phyloP scores from a whole-genome alignment of 305 asterid species.

The Fraxinus greggii region DNA sequence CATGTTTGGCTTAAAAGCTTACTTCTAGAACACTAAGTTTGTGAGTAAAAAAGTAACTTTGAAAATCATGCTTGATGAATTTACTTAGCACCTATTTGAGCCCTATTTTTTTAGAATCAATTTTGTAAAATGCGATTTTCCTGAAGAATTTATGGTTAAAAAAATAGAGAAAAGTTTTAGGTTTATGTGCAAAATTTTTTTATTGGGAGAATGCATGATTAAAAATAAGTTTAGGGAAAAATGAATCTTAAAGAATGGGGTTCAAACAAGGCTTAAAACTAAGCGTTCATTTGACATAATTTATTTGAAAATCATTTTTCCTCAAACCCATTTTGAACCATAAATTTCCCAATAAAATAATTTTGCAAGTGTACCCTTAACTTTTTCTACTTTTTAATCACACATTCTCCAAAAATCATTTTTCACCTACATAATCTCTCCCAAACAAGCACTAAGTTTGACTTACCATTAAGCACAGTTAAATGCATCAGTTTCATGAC shows the following conservation, averaged over 20 bases:
- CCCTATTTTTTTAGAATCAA: not conserved
- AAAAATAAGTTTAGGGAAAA: not conserved
- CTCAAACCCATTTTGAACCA: not conserved
- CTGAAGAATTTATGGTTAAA: not conserved
- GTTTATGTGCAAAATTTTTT: not conserved
- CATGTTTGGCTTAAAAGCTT: not conserved
- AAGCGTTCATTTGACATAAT: not conserved
- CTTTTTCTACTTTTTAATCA: not conserved
- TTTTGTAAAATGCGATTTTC: not conserved
- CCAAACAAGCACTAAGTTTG: not conserved
- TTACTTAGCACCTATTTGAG: not conserved
- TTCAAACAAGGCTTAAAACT: not conserved
- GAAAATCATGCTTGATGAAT: not conserved
- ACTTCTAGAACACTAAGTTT: not conserved
- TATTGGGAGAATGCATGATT: not conserved
- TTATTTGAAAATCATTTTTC: not conserved
- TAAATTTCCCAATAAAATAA: not conserved
- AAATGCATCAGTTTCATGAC: not conserved
- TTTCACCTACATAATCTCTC: not conserved
- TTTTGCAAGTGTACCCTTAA: not conserved
- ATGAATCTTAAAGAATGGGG: not conserved
- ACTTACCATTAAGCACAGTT: not conserved
- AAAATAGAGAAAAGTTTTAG: not conserved
- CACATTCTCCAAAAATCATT: not conserved
- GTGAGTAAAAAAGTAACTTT: not conserved